A percentile compares a stretch with the other conserved stretches of the same genome.
phyloP scores from a whole-genome alignment of 306 rosid species.

The Pterocarpus macrocarpus region DNA sequence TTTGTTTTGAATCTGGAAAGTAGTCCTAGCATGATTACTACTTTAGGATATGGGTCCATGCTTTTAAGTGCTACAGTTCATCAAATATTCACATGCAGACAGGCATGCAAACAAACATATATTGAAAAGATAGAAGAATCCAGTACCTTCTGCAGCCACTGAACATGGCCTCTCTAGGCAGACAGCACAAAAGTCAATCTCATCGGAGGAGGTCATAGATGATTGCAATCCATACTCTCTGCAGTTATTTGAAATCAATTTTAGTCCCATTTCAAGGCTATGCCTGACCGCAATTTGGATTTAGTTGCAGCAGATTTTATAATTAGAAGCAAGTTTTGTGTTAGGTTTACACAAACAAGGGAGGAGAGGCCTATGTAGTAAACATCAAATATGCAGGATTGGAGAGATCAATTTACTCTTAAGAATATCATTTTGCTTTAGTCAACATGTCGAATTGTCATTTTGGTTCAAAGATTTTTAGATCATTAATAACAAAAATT shows the following conservation, averaged over 20 bases:
- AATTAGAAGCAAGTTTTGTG: background rate
- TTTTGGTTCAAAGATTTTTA: too few relatives aligned
- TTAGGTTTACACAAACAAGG: background rate
- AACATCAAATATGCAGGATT: constrained; percentile 9
- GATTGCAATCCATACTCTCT: constrained; percentile 88
- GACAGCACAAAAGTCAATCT: constrained; percentile 84
- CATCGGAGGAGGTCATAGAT: constrained; percentile 64
- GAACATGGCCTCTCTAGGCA: constrained; percentile 94
- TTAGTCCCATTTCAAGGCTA: constrained; percentile 36
- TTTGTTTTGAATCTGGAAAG: background rate
- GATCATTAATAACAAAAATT: too few relatives aligned
- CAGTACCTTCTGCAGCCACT: constrained; percentile 89
- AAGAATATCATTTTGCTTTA: background rate
- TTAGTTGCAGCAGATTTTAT: constrained; percentile 19
- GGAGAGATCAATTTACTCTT: constrained; percentile 4
- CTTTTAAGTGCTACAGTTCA: constrained; percentile 18
- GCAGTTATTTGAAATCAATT: constrained; percentile 55
- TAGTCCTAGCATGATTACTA: background rate
- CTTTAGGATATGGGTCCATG: constrained; percentile 1
- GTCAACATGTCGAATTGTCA: too few relatives aligned
- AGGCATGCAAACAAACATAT: background rate
- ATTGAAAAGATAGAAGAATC: constrained; percentile 31
- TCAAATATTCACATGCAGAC: background rate
- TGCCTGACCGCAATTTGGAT: constrained; percentile 8
- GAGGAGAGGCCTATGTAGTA: background rate